Evolutionary conservation across 1,284 basidiomycete species (phyloP).

Genomic region (Ceratobasidium sp.): DNA sequence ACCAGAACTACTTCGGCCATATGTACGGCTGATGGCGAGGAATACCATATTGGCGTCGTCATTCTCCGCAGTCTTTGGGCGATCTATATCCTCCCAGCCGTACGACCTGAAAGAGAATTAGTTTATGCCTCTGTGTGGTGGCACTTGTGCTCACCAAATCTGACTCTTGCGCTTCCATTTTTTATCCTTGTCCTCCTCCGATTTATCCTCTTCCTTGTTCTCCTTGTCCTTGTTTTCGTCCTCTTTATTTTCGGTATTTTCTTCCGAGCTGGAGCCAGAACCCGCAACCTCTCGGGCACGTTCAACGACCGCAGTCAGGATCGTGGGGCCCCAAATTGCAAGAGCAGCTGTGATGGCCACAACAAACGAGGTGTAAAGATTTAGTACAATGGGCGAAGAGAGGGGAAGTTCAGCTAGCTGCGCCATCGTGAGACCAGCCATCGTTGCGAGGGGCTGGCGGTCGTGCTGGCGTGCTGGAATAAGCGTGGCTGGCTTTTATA

Average conservation of each 20-base stretch:
- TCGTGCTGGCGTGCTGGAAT: background rate
- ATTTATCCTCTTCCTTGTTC: conserved; percentile 2
- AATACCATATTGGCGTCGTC: conserved; percentile 38
- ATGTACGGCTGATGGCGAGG: conserved; percentile 31
- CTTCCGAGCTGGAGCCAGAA: background rate
- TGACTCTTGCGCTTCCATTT: conserved; percentile 43
- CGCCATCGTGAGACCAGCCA: background rate
- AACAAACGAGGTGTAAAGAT: conserved; percentile 30
- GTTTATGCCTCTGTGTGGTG: background rate
- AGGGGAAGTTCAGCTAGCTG: conserved; percentile 10
- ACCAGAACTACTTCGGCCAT: conserved; percentile 22
- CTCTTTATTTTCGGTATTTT: conserved; percentile 1
- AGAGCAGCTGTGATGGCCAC: conserved; percentile 33
- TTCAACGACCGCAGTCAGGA: conserved; percentile 21
- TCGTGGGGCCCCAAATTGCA: conserved; percentile 28
- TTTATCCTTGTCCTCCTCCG: conserved; percentile 10
- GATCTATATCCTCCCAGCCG: conserved; percentile 36
- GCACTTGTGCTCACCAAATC: conserved; percentile 19
- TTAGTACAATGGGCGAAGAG: conserved; percentile 30
- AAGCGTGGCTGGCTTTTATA: conserved; percentile 21
- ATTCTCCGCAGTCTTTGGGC: conserved; percentile 16
- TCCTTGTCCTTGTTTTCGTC: conserved; percentile 34
- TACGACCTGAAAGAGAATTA: conserved; percentile 5
- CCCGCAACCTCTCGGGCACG: conserved; percentile 20
- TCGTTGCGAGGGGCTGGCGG: background rate